Evolutionary conservation across 176 grass and related monocot species (phyloP), one percentile per base, ranked within the genome.

Genomic region (Phoenix dactylifera): DNA sequence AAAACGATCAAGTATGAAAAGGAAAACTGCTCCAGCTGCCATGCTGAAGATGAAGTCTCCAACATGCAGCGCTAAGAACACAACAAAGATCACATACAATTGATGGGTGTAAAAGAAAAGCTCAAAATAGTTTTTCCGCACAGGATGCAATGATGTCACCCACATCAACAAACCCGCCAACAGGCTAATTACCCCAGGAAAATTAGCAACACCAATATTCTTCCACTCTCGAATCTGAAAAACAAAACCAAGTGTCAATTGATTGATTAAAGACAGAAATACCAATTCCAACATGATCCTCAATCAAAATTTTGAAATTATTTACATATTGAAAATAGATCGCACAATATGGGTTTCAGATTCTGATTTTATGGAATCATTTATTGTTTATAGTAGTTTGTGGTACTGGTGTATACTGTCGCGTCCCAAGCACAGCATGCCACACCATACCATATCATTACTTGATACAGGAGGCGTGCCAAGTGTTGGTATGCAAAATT

Each of bases 91-190:
- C 16, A 97, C 70, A n/a, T 97, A 97, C 22, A 97, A 79, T 60
- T 97, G 93, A 57, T 97, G 93, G 12, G 93, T 97, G 84, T 97
- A 97, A 48, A 97, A 97, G 81, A 97, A 97, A 53, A 97, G 81
- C 84, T 97, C 93, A 24, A 97, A 97, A 62, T 75, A 87, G 51
- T 76, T 91, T 81, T 91, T 91, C 66, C 93, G 76, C 49, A 97
- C 87, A 0, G 78, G 87, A 22, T 85, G 84, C 56, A 97, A 76
- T 57, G 87, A 97, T 55, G 93, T 97, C 19, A 65, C 78, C 93
- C 93, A 97, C 93, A 97, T 97, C n/a, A 97, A 65, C 39, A 97
- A 69, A 15, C 93, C 93, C 1, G 93, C 81, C 51, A n/a, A 15
- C 79, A 97, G 79, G 70, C 87, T 97, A 75, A 97, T 97, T 62